These are phyloP conservation scores for Chrysochromulina parva DNA, from an alignment of 78 protist species.

Conservation along the genomic window DNA sequence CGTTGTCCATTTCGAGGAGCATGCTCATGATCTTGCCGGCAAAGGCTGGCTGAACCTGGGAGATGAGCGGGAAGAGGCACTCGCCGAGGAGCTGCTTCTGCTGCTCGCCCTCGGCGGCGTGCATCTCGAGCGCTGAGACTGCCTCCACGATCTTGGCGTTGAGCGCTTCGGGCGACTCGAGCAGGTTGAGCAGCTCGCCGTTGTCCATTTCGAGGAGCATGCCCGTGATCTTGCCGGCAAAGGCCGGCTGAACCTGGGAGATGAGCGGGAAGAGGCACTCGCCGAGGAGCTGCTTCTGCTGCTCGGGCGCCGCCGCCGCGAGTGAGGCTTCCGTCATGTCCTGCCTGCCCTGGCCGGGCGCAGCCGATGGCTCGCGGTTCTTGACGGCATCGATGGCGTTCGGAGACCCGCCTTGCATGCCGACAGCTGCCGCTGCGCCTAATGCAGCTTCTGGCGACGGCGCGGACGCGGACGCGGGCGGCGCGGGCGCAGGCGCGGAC, in stretches of 20 bases:
- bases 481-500: no score
- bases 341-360: no score
- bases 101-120: slow-evolving; percentile 43
- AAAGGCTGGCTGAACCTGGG: slow-evolving; percentile 37
- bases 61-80: slow-evolving; percentile 75
- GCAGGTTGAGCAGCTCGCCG: slow-evolving; percentile 74
- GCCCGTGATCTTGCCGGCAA: slow-evolving; percentile 91
- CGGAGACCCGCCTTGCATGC: no score
- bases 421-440: no score
- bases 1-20: slow-evolving; percentile 87
- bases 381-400: no score
- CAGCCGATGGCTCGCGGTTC: no score
- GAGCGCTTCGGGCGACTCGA: slow-evolving; percentile 68
- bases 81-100: slow-evolving; percentile 80
- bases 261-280: slow-evolving; percentile 81
- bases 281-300: slow-evolving; percentile 76
- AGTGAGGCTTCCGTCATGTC: slow-evolving; percentile 18
- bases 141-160: slow-evolving; percentile 77
- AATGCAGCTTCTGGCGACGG: no score
- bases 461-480: no score
- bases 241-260: slow-evolving; percentile 41
- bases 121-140: slow-evolving; percentile 58
- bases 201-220: slow-evolving; percentile 90
- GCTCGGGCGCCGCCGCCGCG: slow-evolving; percentile 38
- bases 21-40: slow-evolving; percentile 93